A percentile compares a stretch with the other conserved stretches of the same genome.
Conservation (phyloP, 192 early-diverging fungal species). For the Coemansia sp. region DNA sequence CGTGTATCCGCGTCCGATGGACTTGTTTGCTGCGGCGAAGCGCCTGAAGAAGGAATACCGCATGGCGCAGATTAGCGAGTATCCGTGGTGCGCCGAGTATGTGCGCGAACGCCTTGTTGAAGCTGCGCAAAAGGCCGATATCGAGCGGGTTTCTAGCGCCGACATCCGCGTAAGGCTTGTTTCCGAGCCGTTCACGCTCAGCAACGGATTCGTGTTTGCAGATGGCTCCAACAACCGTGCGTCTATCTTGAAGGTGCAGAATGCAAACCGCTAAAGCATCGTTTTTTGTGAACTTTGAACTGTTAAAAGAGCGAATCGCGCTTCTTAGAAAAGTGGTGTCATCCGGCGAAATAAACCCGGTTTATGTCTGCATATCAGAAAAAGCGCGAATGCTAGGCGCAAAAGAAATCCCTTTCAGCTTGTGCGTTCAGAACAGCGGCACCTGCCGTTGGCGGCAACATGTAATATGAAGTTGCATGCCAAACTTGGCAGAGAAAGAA, state of each 20-base stretch:
- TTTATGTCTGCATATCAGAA: background rate
- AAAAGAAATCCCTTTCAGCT: background rate
- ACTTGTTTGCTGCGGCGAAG: conserved; percentile 23
- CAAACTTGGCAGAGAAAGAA: background rate
- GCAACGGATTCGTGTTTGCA: conserved; percentile 17
- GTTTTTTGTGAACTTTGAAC: background rate
- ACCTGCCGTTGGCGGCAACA: no score
- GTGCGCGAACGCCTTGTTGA: conserved; percentile 31
- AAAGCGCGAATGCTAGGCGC: background rate
- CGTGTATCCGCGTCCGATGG: conserved; percentile 40
- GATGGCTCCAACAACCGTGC: conserved; percentile 41
- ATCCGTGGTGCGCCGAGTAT: conserved; percentile 40
- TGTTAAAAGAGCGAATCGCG: background rate
- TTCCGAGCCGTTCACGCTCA: conserved; percentile 25
- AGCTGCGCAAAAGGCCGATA: background rate
- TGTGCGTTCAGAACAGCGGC: background rate
- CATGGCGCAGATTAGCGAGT: conserved; percentile 25
- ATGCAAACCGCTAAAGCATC: background rate
- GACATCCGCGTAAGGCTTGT: conserved; percentile 36
- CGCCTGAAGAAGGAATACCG: conserved; percentile 34
- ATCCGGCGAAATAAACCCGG: background rate
- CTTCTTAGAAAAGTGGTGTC: background rate
- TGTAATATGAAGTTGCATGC: no score
- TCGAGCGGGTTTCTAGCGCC: conserved; percentile 22
- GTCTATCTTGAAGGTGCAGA: background rate